Base-by-base conservation (phyloP, 352 stramenopile genomes). In the Globisporangium barbulae region DNA sequence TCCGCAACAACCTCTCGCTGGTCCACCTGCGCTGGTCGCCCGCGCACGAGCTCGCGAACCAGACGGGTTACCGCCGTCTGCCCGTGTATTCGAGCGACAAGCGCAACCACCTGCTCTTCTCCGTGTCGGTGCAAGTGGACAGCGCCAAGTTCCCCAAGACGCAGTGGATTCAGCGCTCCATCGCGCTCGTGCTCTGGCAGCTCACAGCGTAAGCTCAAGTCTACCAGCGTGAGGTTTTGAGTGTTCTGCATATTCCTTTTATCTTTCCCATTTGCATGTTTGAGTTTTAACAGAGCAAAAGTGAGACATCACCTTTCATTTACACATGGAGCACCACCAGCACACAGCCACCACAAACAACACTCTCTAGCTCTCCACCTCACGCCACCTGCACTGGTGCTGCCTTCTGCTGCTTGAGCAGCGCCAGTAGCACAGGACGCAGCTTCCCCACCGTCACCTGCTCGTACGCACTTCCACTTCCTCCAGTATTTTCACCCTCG, bases 11-110 rank as follows among this genome's bases (percentile, higher is more conserved):
- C 45, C 70, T 96, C 28, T 77, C 83, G 7, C 64, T 74, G 7
- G 63, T 94, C 28, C 83, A 91, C 25, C 63, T 98, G 58, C 77
- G 81, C 13, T 98, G 91, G 91, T 60, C 56, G 39, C 55, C 44
- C 13, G 73, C 73, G 17, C 71, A 65, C 10, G 67, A 79, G 12
- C 60, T 71, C 52, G 68, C 70, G 53, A 67, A 65, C 50, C 42
- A 48, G 7, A 53, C 55, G 41, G 49, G 61, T 19, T 53, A 67
- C 19, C 83, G 83, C 61, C 72, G 76, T 44, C 71, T 98, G 41
- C 91, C 91, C 0, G 83, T 97, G 47, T 98, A 98, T 68, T 78
- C 88, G 39, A 95, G 79, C 64, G 75, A 72, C 62, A 82, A 80
- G 31, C 86, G 91, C 30, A 74, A 89, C 17, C 76, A 76, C 7